phyloP scores from a whole-genome alignment of 495 filamentous ascomycete species.

The Podospora appendiculata region DNA sequence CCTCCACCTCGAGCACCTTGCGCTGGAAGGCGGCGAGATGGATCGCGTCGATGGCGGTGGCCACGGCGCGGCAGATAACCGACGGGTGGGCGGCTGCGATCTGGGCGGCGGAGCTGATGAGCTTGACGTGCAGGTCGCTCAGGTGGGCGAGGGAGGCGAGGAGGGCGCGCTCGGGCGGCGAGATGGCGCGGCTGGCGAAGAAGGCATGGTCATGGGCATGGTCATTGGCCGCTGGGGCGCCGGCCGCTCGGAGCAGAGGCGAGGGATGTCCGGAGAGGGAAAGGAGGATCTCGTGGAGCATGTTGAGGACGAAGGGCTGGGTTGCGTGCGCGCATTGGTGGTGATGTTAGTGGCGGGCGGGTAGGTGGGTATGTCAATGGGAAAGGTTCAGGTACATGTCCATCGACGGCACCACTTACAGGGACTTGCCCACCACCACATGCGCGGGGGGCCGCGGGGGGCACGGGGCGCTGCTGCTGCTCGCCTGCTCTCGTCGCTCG shows the following conservation, averaged over 20 bases:
- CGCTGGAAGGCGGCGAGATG: constrained; percentile 75
- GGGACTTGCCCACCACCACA: neutral
- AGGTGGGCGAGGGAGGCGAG: constrained; percentile 68
- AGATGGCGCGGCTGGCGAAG: constrained; percentile 40
- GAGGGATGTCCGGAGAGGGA: constrained; percentile 91
- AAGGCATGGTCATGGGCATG: constrained; percentile 20
- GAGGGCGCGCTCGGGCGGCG: constrained; percentile 74
- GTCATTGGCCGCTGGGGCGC: constrained; percentile 22
- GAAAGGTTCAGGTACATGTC: neutral
- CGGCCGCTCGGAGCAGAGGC: constrained; percentile 57
- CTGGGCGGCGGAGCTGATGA: constrained; percentile 52
- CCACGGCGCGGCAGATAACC: constrained; percentile 80
- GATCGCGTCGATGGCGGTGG: constrained; percentile 60
- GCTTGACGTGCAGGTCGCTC: constrained; percentile 63
- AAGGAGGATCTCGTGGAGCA: constrained; percentile 97
- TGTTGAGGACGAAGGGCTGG: constrained; percentile 32
- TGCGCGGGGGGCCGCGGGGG: no score
- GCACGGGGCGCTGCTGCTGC: neutral
- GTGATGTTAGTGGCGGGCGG: constrained; percentile 1
- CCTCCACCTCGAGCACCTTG: constrained; percentile 79
- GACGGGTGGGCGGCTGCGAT: constrained; percentile 67
- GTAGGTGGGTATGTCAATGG: no score
- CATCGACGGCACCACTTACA: neutral
- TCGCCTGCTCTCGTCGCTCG: neutral
- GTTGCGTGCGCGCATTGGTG: constrained; percentile 2